A percentile compares a stretch with the other conserved stretches of the same genome.
phyloP scores from a whole-genome alignment of 2,329 filamentous ascomycete genomes.

The Cryphonectria parasitica region DNA sequence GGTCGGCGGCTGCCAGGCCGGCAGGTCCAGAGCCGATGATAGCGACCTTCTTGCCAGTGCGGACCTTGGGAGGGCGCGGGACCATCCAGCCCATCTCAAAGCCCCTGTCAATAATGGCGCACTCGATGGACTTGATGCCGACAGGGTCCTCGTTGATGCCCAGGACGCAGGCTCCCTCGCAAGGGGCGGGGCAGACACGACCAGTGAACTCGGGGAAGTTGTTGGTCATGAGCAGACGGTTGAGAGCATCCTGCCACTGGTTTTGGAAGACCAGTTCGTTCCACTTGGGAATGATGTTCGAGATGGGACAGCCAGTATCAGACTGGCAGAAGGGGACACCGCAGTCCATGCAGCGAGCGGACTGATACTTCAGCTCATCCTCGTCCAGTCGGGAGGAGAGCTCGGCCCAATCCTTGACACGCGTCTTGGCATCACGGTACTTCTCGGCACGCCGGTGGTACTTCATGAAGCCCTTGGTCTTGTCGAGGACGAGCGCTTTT shows the following conservation, averaged over 20 bases:
- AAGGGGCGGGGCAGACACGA: conserved; percentile 94
- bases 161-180: conserved; percentile 92
- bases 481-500: conserved; percentile 89
- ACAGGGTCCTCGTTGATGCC: conserved; percentile 97
- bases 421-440: conserved; percentile 81
- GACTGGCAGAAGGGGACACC: conserved; percentile 98
- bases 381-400: conserved; percentile 85
- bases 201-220: conserved; percentile 99
- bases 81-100: conserved; percentile 99
- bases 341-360: conserved; percentile 97
- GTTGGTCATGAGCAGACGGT: conserved; percentile 92
- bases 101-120: conserved; percentile 94
- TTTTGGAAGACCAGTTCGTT: conserved; percentile 78
- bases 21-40: conserved; percentile 91
- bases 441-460: conserved; percentile 92
- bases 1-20: conserved; percentile 87
- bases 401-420: conserved; percentile 93
- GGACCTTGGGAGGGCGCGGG: conserved; percentile 74
- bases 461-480: conserved; percentile 97
- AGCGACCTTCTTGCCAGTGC: conserved; percentile 86
- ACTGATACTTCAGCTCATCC: conserved; percentile 95
- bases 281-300: conserved; percentile 98
- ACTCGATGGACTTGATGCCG: conserved; percentile 98
- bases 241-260: conserved; percentile 90
- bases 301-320: conserved; percentile 92